Evolutionary conservation across 257 asterid species (phyloP).

Genomic region (Penstemon davidsonii): DNA sequence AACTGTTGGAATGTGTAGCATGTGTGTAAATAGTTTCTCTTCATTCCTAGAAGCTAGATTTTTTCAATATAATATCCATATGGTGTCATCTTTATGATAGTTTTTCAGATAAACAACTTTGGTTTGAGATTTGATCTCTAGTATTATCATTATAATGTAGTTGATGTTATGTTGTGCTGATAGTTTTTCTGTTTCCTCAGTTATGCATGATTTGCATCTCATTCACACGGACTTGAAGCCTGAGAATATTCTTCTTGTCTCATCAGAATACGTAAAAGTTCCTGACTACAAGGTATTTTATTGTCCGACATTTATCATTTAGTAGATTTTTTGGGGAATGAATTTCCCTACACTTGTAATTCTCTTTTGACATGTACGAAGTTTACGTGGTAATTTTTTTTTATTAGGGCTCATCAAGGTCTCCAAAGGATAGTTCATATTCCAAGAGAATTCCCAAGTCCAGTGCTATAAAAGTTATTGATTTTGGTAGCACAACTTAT

Average conservation of each 20-base stretch:
- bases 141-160: not conserved
- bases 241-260: slow-evolving; percentile 86
- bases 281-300: slow-evolving; percentile 83
- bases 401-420: slow-evolving; percentile 59
- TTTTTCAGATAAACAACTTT: too few relatives aligned
- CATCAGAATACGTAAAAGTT: slow-evolving; percentile 68
- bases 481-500: slow-evolving; percentile 88
- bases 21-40: slow-evolving; percentile 88
- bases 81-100: too few relatives aligned
- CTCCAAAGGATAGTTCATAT: slow-evolving; percentile 61
- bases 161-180: slow-evolving; percentile 22
- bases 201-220: slow-evolving; percentile 90
- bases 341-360: not conserved
- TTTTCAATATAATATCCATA: not conserved
- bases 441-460: slow-evolving; percentile 80
- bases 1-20: slow-evolving; percentile 98
- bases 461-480: slow-evolving; percentile 88
- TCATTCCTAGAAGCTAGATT: slow-evolving; percentile 15
- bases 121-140: not conserved
- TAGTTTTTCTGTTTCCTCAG: slow-evolving; percentile 44
- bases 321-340: not conserved
- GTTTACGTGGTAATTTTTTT: not conserved
- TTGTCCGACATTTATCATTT: not conserved
- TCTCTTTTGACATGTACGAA: not conserved
- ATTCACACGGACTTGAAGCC: slow-evolving; percentile 96